phyloP scores from a whole-genome alignment of 148 eudicot species.

The Silene latifolia region DNA sequence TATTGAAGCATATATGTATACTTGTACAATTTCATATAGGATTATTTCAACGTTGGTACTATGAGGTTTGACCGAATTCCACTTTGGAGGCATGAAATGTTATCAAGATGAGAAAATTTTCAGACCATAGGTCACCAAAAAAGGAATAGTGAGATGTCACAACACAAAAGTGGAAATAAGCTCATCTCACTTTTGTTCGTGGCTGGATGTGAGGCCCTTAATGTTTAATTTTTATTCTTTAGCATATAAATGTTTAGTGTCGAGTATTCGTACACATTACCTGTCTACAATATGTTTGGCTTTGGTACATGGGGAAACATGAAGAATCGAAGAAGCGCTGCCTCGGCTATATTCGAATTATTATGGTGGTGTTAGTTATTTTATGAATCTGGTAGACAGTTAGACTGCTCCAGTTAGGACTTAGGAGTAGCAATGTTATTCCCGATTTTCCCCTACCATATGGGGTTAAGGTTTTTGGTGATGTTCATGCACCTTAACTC shows the following conservation, averaged over 20 bases:
- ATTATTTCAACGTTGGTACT: too few relatives aligned
- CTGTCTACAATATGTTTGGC: not conserved
- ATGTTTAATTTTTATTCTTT: too few relatives aligned
- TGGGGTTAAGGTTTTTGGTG: not conserved
- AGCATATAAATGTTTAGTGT: not conserved
- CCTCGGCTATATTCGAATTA: not conserved
- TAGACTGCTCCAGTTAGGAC: not conserved
- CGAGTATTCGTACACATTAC: not conserved
- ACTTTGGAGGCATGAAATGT: too few relatives aligned
- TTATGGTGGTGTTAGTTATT: not conserved
- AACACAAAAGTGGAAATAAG: too few relatives aligned
- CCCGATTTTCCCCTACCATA: not conserved
- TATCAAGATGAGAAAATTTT: too few relatives aligned
- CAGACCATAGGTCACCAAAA: too few relatives aligned
- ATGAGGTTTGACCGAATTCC: too few relatives aligned
- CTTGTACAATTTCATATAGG: too few relatives aligned
- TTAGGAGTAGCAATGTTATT: not conserved
- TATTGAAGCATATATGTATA: too few relatives aligned
- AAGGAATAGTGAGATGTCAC: too few relatives aligned
- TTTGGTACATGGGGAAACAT: not conserved
- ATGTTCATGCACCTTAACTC: not conserved
- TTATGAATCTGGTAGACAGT: not conserved
- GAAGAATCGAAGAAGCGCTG: not conserved
- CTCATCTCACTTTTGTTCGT: not conserved
- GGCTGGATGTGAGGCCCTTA: not conserved